Evolutionary conservation across 768 basidiomycete genomes (phyloP), one percentile per base, ranked within the genome.

Genomic region (Leccinellum rugosiceps): DNA sequence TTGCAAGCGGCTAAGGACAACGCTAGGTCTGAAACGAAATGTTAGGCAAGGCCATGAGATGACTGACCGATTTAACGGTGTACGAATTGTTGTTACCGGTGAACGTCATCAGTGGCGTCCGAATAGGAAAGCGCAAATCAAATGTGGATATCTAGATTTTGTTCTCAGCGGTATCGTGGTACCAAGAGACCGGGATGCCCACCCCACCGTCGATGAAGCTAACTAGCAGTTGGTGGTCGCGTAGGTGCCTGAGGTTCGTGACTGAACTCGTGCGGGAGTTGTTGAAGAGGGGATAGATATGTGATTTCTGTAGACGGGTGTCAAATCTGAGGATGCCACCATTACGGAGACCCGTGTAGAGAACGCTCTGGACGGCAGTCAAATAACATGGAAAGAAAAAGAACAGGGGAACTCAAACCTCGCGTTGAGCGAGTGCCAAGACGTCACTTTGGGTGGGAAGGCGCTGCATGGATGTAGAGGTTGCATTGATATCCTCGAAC

Each of bases 191-290:
- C 3, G 25, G 51, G 32, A 19, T 3, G 73, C 82, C 57, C 58
- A 87, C 89, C 26, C 80, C 70, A 25, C 88, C 88, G 55, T 84
- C 75, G 56, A 88, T 77, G 21, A 83, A 80, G 66, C 82, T 80
- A 1, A 79, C 75, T 2, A 90, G 65, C 15, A 91, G 72, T 61
- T 82, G 78, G 58, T 78, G 72, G 15, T 83, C 81, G 15, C 74
- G 72, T 6, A 87, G 59, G 19, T 78, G 65, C 41, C 76, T 76
- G 17, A 90, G 71, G 59, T 83, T 80, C 2, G 83, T 74, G 7
- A 89, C 77, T 1, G 87, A 82, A 47, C 76, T 79, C 14, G 71
- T 68, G 38, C 63, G 55, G 14, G 61, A 79, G 21, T 68, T 66
- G 26, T 72, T 66, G 46, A 83, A 76, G 14, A 85, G 74, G 47